Percentiles rank a stretch among this genome's conserved stretches.
phyloP scores from a whole-genome alignment of 2,329 filamentous ascomycete genomes.

The Aspergillus brasiliensis region DNA sequence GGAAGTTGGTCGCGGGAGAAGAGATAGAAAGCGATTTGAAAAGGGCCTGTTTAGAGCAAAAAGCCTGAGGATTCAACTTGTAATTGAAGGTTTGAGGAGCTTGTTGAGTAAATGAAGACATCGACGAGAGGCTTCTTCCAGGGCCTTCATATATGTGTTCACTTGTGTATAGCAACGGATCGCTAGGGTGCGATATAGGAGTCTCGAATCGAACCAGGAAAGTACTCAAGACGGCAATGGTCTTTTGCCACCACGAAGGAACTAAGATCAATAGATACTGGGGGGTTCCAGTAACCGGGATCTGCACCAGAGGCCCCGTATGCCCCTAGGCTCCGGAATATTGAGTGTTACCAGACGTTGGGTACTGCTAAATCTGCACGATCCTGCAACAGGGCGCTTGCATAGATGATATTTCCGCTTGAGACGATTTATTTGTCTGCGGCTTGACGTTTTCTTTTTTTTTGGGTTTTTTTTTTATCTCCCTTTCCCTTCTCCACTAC shows the following conservation, averaged over 20 bases:
- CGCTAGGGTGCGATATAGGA: conserved; percentile 2
- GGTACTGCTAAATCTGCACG: conserved; percentile 13
- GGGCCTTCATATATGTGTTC: conserved; percentile 3
- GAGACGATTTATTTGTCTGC: conserved; percentile 3
- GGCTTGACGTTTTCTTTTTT: conserved; percentile 5
- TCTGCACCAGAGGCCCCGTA: conserved; percentile 5
- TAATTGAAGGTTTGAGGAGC: not conserved
- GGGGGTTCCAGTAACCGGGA: conserved; percentile 5
- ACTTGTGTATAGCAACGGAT: not conserved
- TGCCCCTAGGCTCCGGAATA: not conserved
- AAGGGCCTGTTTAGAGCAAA: not conserved
- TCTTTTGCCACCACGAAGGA: conserved; percentile 17
- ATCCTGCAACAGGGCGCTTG: conserved; percentile 13
- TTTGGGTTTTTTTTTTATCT: conserved; percentile 7
- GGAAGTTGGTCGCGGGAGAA: not conserved
- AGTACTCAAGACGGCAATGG: not conserved
- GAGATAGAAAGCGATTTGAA: not conserved
- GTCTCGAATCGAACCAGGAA: not conserved
- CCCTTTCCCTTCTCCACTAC: not conserved
- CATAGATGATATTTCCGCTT: conserved; percentile 5
- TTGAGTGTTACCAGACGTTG: conserved; percentile 8
- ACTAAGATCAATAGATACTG: conserved; percentile 13
- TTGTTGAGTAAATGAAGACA: not conserved
- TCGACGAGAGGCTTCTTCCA: not conserved
- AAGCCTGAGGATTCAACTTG: not conserved